Evolutionary conservation across 352 stramenopile genomes (phyloP), one percentile per base, ranked within the genome.

Genomic region (Pythium rishiriense): DNA sequence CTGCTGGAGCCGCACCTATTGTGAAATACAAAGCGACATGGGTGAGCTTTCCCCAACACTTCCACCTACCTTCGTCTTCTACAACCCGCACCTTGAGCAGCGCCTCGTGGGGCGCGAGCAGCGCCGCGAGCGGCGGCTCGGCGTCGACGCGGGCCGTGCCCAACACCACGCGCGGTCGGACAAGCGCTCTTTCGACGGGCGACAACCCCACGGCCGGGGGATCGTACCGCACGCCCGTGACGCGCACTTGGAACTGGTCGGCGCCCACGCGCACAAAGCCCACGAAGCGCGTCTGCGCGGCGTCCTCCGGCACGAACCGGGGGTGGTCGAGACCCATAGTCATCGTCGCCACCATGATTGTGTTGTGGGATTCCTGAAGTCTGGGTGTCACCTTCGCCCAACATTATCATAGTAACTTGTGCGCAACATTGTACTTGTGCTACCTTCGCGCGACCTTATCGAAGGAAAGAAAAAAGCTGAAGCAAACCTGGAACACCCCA

Each of bases 181-280:
- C 14, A 17, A 14, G 6, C 10, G 29, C n/a, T n/a, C n/a, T n/a
- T n/a, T n/a, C n/a, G n/a, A n/a, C n/a, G n/a, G n/a, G n/a, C 10
- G 47, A 3, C 28, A 19, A 19, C 11, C 3, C 12, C 3, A 4
- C 11, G 25, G n/a, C 21, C 46, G 0, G 17, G 66, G 24, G 8
- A 25, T 9, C 21, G 17, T 62, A 68, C 24, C 53, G 52, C 53
- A 91, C 73, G 39, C 78, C 71, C 3, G 46, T 61, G 37, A 91
- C 69, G 3, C 79, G 68, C 42, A 90, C 67, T 5, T 73, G 75
- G 66, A 85, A 81, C 58, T 93, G 78, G 25, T 78, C 69, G 11
- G 49, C 53, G 15, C 63, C 69, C 2, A 91, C 75, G 26, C 71
- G 72, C 68, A 93, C 69, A 63, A 79, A 93, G 48, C 78, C 82